phyloP scores from a whole-genome alignment of 148 eudicot genomes.

The Silene uniflora region DNA sequence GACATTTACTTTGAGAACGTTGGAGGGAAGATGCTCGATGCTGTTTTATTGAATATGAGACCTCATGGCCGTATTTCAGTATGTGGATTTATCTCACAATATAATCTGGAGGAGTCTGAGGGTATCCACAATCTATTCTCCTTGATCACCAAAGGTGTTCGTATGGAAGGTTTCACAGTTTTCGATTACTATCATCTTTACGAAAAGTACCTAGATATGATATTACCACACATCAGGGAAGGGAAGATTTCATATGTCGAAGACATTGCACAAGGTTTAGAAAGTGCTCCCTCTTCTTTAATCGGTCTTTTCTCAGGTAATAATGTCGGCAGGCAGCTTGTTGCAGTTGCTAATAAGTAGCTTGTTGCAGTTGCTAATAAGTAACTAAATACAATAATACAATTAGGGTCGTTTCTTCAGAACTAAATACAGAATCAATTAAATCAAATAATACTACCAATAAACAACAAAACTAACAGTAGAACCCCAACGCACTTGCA shows the following conservation, averaged over 20 bases:
- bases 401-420: too few relatives aligned
- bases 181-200: too few relatives aligned
- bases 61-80: conserved; percentile 39
- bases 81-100: conserved; percentile 49
- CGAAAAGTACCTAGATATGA: too few relatives aligned
- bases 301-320: conserved; percentile 26
- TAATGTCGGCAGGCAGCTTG: conserved; percentile 34
- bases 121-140: conserved; percentile 41
- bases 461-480: too few relatives aligned
- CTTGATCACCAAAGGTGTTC: conserved; percentile 26
- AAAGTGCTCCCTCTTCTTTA: conserved; percentile 31
- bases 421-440: too few relatives aligned
- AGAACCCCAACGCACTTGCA: too few relatives aligned
- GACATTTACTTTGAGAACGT: conserved; percentile 54
- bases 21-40: conserved; percentile 59
- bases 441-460: too few relatives aligned
- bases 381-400: too few relatives aligned
- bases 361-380: too few relatives aligned
- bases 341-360: conserved; percentile 18
- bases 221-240: conserved; percentile 10
- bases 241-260: conserved; percentile 39
- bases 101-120: conserved; percentile 39
- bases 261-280: conserved; percentile 30
- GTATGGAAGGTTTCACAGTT: too few relatives aligned
- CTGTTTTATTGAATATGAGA: conserved; percentile 47